Percentiles rank a stretch among this genome's conserved stretches.
Conservation (phyloP, 192 early-diverging fungal species). For the Haplosporangium gracile region DNA sequence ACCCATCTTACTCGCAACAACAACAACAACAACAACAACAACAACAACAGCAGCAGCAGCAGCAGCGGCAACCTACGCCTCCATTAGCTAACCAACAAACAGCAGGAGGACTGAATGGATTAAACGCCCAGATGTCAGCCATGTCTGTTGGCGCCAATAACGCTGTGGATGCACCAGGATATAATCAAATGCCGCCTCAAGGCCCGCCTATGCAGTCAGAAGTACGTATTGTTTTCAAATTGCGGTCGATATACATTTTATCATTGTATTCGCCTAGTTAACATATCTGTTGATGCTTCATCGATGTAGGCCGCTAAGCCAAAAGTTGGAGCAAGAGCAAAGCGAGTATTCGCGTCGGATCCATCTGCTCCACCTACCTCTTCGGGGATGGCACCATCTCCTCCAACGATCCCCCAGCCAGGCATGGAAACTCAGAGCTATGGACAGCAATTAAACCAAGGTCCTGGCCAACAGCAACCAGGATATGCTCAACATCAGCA, state of each 20-base stretch:
- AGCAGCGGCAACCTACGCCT: slow-evolving; percentile 13
- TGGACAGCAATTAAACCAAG: slow-evolving; percentile 22
- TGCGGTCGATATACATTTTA: no score
- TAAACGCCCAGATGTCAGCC: slow-evolving; percentile 37
- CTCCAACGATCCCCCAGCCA: slow-evolving; percentile 13
- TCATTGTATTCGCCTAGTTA: neutral
- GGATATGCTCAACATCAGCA: slow-evolving; percentile 22
- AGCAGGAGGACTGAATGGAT: slow-evolving; percentile 3
- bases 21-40: slow-evolving; percentile 7
- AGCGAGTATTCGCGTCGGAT: slow-evolving; percentile 43
- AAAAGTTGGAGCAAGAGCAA: slow-evolving; percentile 45
- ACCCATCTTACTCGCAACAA: slow-evolving; percentile 2
- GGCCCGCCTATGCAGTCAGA: slow-evolving; percentile 19
- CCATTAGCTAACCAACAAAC: slow-evolving; percentile 9
- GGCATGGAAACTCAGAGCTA: slow-evolving; percentile 13
- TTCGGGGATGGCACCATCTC: slow-evolving; percentile 24
- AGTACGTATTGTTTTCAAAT: slow-evolving; percentile 11
- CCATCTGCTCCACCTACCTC: slow-evolving; percentile 27
- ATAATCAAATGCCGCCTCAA: slow-evolving; percentile 15
- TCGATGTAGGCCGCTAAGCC: slow-evolving; percentile 19
- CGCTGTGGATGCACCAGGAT: slow-evolving; percentile 9
- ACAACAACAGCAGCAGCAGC: slow-evolving; percentile 13
- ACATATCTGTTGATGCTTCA: no score
- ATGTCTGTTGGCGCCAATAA: slow-evolving; percentile 24
- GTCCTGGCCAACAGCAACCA: neutral